Base-by-base conservation (phyloP, 2,329 filamentous ascomycete genomes). In the Metarhizium sp. region DNA sequence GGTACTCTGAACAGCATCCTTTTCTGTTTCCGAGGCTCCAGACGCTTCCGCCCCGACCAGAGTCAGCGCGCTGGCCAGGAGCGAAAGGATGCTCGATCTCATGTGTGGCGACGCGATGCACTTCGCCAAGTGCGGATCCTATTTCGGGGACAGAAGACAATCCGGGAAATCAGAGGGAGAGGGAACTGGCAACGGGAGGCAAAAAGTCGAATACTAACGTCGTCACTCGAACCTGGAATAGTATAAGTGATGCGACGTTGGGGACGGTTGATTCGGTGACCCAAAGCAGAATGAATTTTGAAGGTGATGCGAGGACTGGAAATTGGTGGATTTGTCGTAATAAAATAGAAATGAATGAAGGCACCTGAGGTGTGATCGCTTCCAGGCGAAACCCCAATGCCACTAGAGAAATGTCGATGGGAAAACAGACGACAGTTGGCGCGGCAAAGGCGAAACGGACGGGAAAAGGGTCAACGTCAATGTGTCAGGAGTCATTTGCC, bases 1-100 rank as follows among this genome's bases (percentile, higher is more conserved):
- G 34, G 85, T 88, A 58, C 69, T 69, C 59, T 75, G 14, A 36
- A 36, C 6, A 32, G 34, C 47, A 40, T 11, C 71, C 36, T 63
- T 65, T 51, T 66, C 65, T 38, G 63, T 64, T 55, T 72, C 70
- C 10, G 73, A 68, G 42, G 71, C 73, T 10, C 68, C 69, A 32
- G 57, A 34, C 18, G 56, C 45, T 50, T 75, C 69, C 45, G 65
- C 64, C 53, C 59, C 54, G 49, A 57, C 62, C 40, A 68, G 56
- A 52, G 70, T 67, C 42, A 73, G 72, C 50, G 69, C 66, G 52
- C 73, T 73, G 50, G 76, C 72, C 57, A 82, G 68, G 52, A 82
- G 66, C 61, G 79, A 67, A 57, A 78, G 67, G 20, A 65, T 58
- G n/a, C 62, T 66, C 56, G 66, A 56, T 63, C 66, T 67, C 69